Conservation (phyloP, 2,329 filamentous ascomycete genomes). For the Claviceps humidiphila region DNA sequence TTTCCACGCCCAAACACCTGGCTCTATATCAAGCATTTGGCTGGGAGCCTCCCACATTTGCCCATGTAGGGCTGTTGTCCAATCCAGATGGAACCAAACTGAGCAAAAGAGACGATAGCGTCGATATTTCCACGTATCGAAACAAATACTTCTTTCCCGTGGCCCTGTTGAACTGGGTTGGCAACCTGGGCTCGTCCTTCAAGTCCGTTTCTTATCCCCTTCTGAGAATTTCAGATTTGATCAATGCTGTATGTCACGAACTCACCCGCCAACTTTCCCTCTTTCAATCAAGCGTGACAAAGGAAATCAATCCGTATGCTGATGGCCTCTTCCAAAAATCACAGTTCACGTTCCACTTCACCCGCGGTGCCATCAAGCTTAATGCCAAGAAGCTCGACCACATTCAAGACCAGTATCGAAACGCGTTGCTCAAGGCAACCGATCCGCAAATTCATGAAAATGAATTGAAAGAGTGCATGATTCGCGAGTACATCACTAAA, state of each 20-base stretch:
- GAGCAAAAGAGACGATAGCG: constrained; percentile 62
- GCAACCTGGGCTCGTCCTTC: constrained; percentile 43
- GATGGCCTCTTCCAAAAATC: constrained; percentile 6
- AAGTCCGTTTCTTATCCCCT: constrained; percentile 15
- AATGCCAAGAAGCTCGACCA: constrained; percentile 67
- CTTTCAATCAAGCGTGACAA: neutral
- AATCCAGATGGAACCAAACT: constrained; percentile 59
- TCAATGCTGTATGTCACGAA: constrained; percentile 43
- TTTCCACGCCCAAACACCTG: constrained; percentile 68
- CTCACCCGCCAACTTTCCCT: no score
- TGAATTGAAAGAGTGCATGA: constrained; percentile 9
- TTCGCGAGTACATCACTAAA: constrained; percentile 11
- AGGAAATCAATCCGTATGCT: constrained; percentile 7
- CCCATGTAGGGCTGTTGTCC: constrained; percentile 66
- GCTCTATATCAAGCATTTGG: constrained; percentile 64
- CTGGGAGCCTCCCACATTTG: constrained; percentile 62
- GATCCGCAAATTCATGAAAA: constrained; percentile 4
- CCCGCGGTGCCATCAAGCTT: constrained; percentile 77
- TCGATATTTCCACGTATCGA: constrained; percentile 38
- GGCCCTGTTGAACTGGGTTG: constrained; percentile 64
- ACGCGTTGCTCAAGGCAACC: constrained; percentile 18
- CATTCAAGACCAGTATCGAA: constrained; percentile 57
- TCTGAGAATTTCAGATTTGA: constrained; percentile 51
- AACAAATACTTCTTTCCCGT: constrained; percentile 32
- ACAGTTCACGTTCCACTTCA: constrained; percentile 77